These are phyloP conservation scores for Solanum dulcamara DNA, from an alignment of 257 asterid genomes.

Conservation along the genomic window DNA sequence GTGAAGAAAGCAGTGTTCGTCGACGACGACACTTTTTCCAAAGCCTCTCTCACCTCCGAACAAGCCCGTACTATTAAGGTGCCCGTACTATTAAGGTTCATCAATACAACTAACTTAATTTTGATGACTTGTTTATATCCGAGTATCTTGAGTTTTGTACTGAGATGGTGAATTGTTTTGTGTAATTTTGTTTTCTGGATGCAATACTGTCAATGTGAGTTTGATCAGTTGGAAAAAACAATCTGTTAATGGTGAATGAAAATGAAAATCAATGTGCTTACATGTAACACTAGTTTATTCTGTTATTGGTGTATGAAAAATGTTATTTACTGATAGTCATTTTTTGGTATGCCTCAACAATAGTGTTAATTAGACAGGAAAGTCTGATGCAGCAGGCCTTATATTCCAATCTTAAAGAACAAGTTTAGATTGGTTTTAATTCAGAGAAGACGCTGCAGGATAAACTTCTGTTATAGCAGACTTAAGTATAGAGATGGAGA, in stretches of 20 bases:
- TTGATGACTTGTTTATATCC: not conserved
- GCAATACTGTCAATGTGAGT: not conserved
- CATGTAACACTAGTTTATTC: not conserved
- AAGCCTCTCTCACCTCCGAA: slow-evolving; percentile 72
- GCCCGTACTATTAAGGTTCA: slow-evolving; percentile 81
- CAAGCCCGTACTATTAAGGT: slow-evolving; percentile 95
- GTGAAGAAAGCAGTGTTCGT: slow-evolving; percentile 75
- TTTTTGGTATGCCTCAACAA: not conserved
- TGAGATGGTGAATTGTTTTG: not conserved
- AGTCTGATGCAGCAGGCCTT: not conserved
- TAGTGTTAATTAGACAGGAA: not conserved
- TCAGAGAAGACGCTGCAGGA: not conserved
- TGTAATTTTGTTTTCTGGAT: not conserved
- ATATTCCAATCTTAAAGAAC: not conserved
- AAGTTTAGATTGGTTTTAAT: not conserved
- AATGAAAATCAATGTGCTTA: not conserved
- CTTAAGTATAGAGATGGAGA: not conserved
- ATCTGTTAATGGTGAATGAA: not conserved
- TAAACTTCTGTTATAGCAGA: not conserved
- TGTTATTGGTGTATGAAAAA: not conserved
- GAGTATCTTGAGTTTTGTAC: not conserved
- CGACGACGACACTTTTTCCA: slow-evolving; percentile 80
- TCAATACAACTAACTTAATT: not conserved
- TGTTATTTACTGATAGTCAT: not conserved
- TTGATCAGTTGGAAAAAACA: not conserved